Conservation (phyloP, 352 stramenopile species). For the Globisporangium splendens region DNA sequence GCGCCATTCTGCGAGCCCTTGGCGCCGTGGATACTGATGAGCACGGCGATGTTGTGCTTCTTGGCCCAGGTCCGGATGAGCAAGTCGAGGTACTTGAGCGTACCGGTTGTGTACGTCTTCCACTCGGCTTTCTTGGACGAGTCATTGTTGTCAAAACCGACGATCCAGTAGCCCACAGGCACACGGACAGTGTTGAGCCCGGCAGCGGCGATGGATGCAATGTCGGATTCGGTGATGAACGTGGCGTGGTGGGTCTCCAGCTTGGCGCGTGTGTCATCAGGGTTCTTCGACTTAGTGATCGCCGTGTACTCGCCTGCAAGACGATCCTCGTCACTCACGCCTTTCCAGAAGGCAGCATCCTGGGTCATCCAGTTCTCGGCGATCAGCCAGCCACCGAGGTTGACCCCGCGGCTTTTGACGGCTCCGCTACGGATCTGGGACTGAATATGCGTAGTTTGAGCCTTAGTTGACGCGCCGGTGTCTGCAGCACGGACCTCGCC, state of each 20-base stretch:
- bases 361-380: slow-evolving; percentile 79
- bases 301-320: slow-evolving; percentile 56
- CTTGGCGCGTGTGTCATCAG: slow-evolving; percentile 7
- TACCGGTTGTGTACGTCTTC: slow-evolving; percentile 38
- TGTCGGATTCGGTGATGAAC: slow-evolving; percentile 73
- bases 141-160: slow-evolving; percentile 59
- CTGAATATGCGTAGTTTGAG: slow-evolving; percentile 37
- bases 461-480: too few species aligned
- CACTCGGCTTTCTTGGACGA: slow-evolving; percentile 35
- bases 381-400: slow-evolving; percentile 77
- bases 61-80: slow-evolving; percentile 40
- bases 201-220: slow-evolving; percentile 47
- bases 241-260: slow-evolving; percentile 33
- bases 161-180: slow-evolving; percentile 79
- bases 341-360: slow-evolving; percentile 52
- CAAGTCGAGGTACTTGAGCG: slow-evolving; percentile 45
- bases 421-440: slow-evolving; percentile 50
- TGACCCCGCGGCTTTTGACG: slow-evolving; percentile 54
- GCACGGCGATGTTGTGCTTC: slow-evolving; percentile 49
- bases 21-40: slow-evolving; percentile 57
- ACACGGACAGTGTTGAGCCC: slow-evolving; percentile 83
- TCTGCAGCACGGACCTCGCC: too few species aligned
- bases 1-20: slow-evolving; percentile 77
- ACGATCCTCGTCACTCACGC: slow-evolving; percentile 31
- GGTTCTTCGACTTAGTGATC: slow-evolving; percentile 37